Evolutionary conservation across 805 yeast species (phyloP).

Genomic region (Starmerella gropengiesseri): DNA sequence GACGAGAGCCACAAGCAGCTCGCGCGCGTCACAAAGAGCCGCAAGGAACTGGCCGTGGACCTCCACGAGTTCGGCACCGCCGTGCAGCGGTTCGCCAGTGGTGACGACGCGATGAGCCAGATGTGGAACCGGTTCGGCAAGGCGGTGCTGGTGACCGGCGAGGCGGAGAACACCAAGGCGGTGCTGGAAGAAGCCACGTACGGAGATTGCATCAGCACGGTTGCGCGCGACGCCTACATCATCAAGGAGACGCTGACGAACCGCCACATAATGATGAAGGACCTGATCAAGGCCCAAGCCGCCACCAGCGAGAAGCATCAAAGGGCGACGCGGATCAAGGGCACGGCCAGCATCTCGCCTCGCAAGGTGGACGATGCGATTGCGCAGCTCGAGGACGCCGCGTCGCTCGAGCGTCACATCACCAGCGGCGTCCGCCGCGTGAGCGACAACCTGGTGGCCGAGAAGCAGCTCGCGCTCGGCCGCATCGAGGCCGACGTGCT

Average conservation of each 20-base stretch:
- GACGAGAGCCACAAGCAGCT: slow-evolving; percentile 45
- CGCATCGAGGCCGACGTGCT: slow-evolving; percentile 49
- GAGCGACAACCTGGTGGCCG: slow-evolving; percentile 74
- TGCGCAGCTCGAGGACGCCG: slow-evolving; percentile 64
- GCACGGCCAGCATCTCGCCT: slow-evolving; percentile 69
- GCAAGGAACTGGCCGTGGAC: slow-evolving; percentile 42
- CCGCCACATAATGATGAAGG: slow-evolving; percentile 86
- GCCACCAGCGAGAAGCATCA: slow-evolving; percentile 59
- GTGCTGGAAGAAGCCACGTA: slow-evolving; percentile 61
- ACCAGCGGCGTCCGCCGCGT: slow-evolving; percentile 70
- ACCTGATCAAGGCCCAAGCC: slow-evolving; percentile 66
- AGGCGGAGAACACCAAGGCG: slow-evolving; percentile 59
- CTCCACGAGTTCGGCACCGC: slow-evolving; percentile 32
- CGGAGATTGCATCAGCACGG: slow-evolving; percentile 59
- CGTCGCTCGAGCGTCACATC: slow-evolving; percentile 61
- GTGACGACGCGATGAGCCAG: slow-evolving; percentile 6
- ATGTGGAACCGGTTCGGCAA: slow-evolving; percentile 72
- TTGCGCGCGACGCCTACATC: slow-evolving; percentile 66
- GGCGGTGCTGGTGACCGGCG: slow-evolving; percentile 59
- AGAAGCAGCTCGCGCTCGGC: slow-evolving; percentile 48
- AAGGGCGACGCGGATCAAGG: slow-evolving; percentile 55
- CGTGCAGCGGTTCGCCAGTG: slow-evolving; percentile 1
- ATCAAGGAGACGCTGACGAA: slow-evolving; percentile 89
- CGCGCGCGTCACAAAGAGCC: slow-evolving; percentile 41
- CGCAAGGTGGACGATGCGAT: slow-evolving; percentile 85